Conservation (phyloP, 441 rosid genomes). For the Jatropha multifida region DNA sequence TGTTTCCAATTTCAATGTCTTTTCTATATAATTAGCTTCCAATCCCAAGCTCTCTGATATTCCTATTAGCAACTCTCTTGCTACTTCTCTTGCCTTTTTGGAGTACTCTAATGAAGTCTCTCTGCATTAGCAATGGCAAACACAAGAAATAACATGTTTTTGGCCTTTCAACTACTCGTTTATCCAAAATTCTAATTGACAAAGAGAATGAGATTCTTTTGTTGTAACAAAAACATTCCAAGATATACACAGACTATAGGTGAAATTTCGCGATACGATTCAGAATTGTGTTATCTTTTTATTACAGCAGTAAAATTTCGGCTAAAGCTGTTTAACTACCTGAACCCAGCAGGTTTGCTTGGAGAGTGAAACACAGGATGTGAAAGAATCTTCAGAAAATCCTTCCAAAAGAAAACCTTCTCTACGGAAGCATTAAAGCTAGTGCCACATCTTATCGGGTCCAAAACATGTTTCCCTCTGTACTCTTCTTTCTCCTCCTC, state of each 20-base stretch:
- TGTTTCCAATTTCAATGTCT: conserved; percentile 31
- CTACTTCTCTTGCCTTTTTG: conserved; percentile 16
- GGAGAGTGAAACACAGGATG: conserved; percentile 48
- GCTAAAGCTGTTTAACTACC: conserved; percentile 13
- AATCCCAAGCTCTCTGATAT: conserved; percentile 21
- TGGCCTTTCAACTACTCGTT: too few relatives aligned
- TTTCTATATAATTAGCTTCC: conserved; percentile 32
- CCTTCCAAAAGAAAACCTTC: conserved; percentile 41
- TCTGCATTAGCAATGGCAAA: not conserved
- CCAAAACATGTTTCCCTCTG: conserved; percentile 41
- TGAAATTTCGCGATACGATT: too few relatives aligned
- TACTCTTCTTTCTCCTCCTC: conserved; percentile 47
- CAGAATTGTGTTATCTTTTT: too few relatives aligned
- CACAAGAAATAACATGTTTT: not conserved
- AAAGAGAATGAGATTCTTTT: too few relatives aligned
- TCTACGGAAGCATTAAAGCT: conserved; percentile 50
- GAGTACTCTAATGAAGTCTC: conserved; percentile 18
- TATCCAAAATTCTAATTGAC: too few relatives aligned
- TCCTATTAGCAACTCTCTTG: conserved; percentile 15
- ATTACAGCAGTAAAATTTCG: too few relatives aligned
- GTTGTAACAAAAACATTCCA: too few relatives aligned
- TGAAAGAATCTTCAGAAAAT: conserved; percentile 42
- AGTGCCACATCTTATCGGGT: conserved; percentile 50
- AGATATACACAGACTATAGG: too few relatives aligned
- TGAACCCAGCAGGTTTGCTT: conserved; percentile 33